These are phyloP conservation scores for Drosera spatulata DNA, from an alignment of 179 eudicot genomes.

Conservation along the genomic window DNA sequence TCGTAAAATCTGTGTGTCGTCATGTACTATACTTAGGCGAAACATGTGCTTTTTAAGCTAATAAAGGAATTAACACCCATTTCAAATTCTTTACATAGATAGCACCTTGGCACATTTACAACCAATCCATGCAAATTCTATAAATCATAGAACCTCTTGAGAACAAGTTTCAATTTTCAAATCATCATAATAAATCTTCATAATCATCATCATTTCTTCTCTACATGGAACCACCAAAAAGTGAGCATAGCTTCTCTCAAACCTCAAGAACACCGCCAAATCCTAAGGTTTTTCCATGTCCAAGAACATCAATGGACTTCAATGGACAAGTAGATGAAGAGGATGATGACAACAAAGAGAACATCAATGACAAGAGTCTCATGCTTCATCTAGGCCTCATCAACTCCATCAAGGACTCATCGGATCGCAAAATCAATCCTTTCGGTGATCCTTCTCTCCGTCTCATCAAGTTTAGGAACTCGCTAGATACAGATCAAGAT, in stretches of 20 bases:
- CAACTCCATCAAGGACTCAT: conserved; percentile 3
- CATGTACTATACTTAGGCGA: no score
- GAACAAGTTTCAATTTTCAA: no score
- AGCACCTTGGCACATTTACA: no score
- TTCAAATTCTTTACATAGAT: no score
- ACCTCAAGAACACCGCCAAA: conserved; percentile 11
- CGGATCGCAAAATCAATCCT: conserved; percentile 22
- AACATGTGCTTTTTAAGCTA: no score
- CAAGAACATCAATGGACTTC: conserved; percentile 7
- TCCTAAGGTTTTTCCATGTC: conserved; percentile 10
- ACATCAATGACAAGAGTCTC: not conserved
- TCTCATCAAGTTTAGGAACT: conserved; percentile 5
- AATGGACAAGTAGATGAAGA: conserved; percentile 1
- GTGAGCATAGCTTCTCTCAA: conserved; percentile 11
- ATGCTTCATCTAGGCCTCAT: conserved; percentile 23
- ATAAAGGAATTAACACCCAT: no score
- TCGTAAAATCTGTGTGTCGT: no score
- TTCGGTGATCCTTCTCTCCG: conserved; percentile 3
- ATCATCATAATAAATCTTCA: no score
- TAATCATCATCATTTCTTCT: no score
- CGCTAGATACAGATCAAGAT: not conserved
- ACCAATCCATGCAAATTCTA: no score
- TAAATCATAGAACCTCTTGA: no score
- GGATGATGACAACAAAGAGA: not conserved
- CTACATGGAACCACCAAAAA: conserved; percentile 10